Percentiles rank a stretch among this genome's conserved stretches.
Conservation (phyloP, 2,329 filamentous ascomycete genomes). For the Emmonsiellopsis sp. region DNA sequence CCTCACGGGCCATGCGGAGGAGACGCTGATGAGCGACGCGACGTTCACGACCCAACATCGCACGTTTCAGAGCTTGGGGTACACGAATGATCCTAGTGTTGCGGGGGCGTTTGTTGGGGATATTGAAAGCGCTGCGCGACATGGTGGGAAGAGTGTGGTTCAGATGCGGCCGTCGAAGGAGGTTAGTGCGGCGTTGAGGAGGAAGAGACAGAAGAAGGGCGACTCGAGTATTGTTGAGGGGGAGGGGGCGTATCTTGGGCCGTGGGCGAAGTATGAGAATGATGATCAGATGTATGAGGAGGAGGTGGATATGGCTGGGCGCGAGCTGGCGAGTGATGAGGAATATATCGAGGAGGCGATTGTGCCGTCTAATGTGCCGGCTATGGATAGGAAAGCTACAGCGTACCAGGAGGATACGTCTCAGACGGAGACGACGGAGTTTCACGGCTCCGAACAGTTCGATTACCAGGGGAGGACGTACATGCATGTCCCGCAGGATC, state of each 20-base stretch:
- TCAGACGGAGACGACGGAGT: conserved; percentile 70
- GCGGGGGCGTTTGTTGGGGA: conserved; percentile 41
- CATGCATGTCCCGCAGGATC: conserved; percentile 91
- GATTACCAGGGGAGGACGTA: conserved; percentile 96
- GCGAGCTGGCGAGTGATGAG: conserved; percentile 66
- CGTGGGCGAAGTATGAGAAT: conserved; percentile 79
- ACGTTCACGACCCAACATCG: conserved; percentile 83
- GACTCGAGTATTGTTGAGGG: conserved; percentile 78
- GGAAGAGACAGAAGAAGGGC: conserved; percentile 78
- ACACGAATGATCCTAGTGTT: conserved; percentile 40
- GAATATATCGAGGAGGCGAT: conserved; percentile 71
- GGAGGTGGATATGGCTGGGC: conserved; percentile 57
- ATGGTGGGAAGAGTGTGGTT: conserved; percentile 44
- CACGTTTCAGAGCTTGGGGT: conserved; percentile 60
- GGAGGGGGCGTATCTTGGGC: conserved; percentile 79
- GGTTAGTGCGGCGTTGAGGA: conserved; percentile 56
- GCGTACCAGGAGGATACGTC: conserved; percentile 47
- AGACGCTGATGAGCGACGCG: conserved; percentile 81
- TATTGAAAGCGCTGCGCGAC: conserved; percentile 34
- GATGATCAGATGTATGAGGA: conserved; percentile 65
- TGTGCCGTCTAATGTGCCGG: conserved; percentile 41
- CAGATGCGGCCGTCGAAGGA: conserved; percentile 58
- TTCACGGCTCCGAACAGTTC: conserved; percentile 72
- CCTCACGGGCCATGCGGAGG: conserved; percentile 76
- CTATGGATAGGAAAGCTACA: conserved; percentile 43